Evolutionary conservation across 495 filamentous ascomycete species (phyloP).

Genomic region (Podospora anserina): DNA sequence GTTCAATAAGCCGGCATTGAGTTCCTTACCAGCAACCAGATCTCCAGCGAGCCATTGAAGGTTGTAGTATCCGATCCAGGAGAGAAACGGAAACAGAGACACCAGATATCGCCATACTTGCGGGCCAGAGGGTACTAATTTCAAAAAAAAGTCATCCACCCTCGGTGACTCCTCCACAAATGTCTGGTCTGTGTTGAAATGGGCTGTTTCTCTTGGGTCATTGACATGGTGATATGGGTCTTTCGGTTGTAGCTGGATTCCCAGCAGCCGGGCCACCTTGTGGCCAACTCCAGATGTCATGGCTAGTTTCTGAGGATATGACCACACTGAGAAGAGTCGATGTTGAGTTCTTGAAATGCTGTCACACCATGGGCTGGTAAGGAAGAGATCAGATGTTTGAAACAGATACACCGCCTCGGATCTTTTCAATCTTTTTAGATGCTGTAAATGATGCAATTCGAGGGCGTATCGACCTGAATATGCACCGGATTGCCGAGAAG

Average conservation of each 20-base stretch:
- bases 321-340: too few relatives aligned
- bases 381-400: neutral
- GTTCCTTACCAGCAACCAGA: slow-evolving; percentile 73
- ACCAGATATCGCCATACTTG: slow-evolving; percentile 58
- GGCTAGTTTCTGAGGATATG: too few relatives aligned
- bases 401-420: neutral
- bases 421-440: neutral
- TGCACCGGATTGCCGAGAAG: neutral
- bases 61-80: slow-evolving; percentile 89
- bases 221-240: slow-evolving; percentile 56
- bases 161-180: slow-evolving; percentile 85
- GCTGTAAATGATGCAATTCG: neutral
- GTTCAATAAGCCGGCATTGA: neutral
- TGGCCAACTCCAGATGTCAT: slow-evolving; percentile 60
- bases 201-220: slow-evolving; percentile 72
- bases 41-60: slow-evolving; percentile 84
- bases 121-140: slow-evolving; percentile 54
- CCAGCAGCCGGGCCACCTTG: slow-evolving; percentile 71
- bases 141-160: slow-evolving; percentile 64
- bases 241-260: slow-evolving; percentile 75
- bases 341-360: neutral
- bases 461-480: neutral
- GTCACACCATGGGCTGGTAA: neutral
- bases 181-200: slow-evolving; percentile 71
- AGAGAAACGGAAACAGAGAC: slow-evolving; percentile 78